Base-by-base conservation (phyloP, 164 flowering plant genomes). In the Vitis amurensis region DNA sequence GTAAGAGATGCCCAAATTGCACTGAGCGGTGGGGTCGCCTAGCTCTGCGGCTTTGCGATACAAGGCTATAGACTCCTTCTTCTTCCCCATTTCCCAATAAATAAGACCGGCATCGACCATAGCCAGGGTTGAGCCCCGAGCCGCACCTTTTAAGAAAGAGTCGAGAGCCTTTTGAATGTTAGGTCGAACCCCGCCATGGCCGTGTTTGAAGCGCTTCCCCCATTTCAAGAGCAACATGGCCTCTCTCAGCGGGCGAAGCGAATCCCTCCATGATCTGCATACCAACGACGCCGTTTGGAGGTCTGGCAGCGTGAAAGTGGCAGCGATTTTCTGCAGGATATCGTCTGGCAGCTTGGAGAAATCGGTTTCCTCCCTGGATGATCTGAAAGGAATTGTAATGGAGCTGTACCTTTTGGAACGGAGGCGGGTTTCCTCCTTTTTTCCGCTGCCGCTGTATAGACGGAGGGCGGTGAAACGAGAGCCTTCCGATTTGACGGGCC, bases 61-160 rank as follows among this genome's bases (percentile, higher is more conserved):
- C 76, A 84, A 74, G 3, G 68, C 73, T 5, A 91, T 57, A 12
- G 91, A 94, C 61, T 90, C 77, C 8, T 89, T 89, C 73, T 70
- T 88, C 50, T 69, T 70, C 19, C 96, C 99, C 84, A 76, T 83
- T 68, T 95, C 98, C 99, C 99, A 93, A 62, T 86, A 90, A 15
- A 95, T 19, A 30, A 95, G 80, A 0, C 98, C 99, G 1, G 97
- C 98, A 68, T 95, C 99, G 30, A 95, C 99, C 99, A 95, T 93
- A 1, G 98, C 98, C 7, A 91, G 77, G 9, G 97, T 79, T n/a
- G 94, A 93, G 23, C 99, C 99, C 3, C 87, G 87, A 37, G 82
- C 80, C 2, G 94, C 98, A 8, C 89, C 99, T 69, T 90, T 90
- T 55, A 93, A 65, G 78, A 95, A 95, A 0, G 85, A 87, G 15